Evolutionary conservation across 805 yeast genomes (phyloP), one percentile per base, ranked within the genome.

Genomic region (Wickerhamiella dianesei): DNA sequence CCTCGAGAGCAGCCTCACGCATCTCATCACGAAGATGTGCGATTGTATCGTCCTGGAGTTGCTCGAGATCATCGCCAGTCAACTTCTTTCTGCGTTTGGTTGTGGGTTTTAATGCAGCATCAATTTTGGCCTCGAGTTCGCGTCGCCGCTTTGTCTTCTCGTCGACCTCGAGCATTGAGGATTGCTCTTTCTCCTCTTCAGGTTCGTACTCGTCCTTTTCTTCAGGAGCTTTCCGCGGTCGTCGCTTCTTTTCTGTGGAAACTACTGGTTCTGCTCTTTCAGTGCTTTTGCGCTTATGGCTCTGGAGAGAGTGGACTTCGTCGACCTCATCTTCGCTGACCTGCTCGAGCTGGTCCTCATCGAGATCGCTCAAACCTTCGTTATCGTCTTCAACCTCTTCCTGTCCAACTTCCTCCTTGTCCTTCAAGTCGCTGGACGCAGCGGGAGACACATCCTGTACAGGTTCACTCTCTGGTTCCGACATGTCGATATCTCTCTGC

Each of bases 21-120:
- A 92, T 92, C 64, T 77, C 77, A 56, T 82, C 87, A 54, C 94
- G 84, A 55, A 92, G 71, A 51, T 74, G 73, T 45, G 85, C 78
- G 53, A 92, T 84, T 50, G 76, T 75, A 60, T 88, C 96, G 70
- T 92, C 99, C 62, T 88, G 94, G 80, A 85, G 82, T 59, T 86
- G 80, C 62, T 94, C 97, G 54, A 92, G 68, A 66, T 92, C 98
- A 59, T 86, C 95, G 56, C 92, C 97, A 57, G 83, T 89, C 43
- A 82, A 77, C 63, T 73, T 72, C 58, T 74, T 76, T 56, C 82
- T 77, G 9, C 48, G 49, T 48, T 56, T 57, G 52, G 74, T 73
- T 17, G 74, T 72, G 18, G 80, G 74, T 62, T 83, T 84, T 51
- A 89, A 65, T 1, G 94, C 80, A 39, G 78, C 76, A 53, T 82